These are phyloP conservation scores for Boletus patriciae DNA, from an alignment of 768 basidiomycete genomes.

Conservation along the genomic window DNA sequence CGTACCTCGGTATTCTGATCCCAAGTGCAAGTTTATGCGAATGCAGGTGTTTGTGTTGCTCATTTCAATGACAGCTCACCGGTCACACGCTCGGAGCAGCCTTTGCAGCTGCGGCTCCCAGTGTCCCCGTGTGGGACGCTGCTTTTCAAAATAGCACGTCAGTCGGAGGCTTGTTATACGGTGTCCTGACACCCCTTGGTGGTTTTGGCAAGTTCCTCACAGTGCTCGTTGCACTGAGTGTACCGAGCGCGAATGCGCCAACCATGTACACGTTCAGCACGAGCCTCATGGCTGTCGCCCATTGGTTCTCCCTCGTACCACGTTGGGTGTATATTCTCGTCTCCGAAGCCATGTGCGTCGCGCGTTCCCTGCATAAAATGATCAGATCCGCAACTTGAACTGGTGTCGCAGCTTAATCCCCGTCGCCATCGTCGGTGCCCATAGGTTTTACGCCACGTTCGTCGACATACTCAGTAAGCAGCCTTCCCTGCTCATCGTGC, in stretches of 20 bases:
- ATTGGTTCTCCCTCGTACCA: conserved; percentile 38
- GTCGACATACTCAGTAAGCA: conserved; percentile 40
- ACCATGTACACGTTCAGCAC: conserved; percentile 58
- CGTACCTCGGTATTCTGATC: conserved; percentile 46
- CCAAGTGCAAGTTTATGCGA: conserved; percentile 37
- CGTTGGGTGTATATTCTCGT: conserved; percentile 49
- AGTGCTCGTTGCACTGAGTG: conserved; percentile 51
- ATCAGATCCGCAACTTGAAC: not conserved
- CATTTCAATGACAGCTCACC: conserved; percentile 31
- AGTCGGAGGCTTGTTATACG: conserved; percentile 45
- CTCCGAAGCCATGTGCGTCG: conserved; percentile 44
- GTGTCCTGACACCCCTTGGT: conserved; percentile 40
- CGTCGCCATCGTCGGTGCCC: conserved; percentile 47
- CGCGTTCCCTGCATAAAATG: not conserved
- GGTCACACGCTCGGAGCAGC: conserved; percentile 46
- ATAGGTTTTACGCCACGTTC: conserved; percentile 45
- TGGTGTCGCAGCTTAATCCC: conserved; percentile 41
- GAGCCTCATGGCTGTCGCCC: conserved; percentile 41
- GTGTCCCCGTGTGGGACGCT: conserved; percentile 39
- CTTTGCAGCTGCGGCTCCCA: conserved; percentile 43
- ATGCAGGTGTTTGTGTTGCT: not conserved
- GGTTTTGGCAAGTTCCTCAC: conserved; percentile 49
- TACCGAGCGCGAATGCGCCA: conserved; percentile 56
- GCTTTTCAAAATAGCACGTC: conserved; percentile 44
- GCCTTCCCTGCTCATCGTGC: not conserved